Conservation (phyloP, 306 rosid genomes). For the Citrullus colocynthis region DNA sequence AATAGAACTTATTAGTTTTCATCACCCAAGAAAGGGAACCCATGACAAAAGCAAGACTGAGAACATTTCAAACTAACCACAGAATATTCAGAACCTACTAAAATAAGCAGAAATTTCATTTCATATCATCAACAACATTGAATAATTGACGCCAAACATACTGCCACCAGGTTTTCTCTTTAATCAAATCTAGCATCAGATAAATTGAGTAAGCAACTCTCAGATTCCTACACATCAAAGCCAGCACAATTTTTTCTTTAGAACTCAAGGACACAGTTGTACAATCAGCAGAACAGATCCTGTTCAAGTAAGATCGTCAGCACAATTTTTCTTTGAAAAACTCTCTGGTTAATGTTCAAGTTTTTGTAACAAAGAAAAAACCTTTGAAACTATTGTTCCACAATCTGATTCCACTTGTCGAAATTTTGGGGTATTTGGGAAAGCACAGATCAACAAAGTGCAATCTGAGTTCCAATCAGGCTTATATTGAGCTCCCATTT, state of each 20-base stretch:
- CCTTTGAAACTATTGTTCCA: slow-evolving; percentile 91
- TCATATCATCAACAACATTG: neutral
- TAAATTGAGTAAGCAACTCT: neutral
- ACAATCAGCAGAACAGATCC: too few relatives aligned
- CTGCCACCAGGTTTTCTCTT: neutral
- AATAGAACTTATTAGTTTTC: neutral
- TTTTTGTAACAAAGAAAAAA: slow-evolving; percentile 7
- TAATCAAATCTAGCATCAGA: neutral
- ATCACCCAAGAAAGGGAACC: neutral
- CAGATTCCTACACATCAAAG: neutral
- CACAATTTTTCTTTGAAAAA: neutral
- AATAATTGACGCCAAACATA: neutral
- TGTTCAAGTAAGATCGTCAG: neutral
- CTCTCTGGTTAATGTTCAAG: neutral
- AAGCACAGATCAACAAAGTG: slow-evolving; percentile 87
- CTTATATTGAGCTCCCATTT: slow-evolving; percentile 87
- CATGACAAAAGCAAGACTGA: neutral
- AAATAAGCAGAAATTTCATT: neutral
- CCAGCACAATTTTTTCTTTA: neutral
- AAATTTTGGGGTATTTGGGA: slow-evolving; percentile 82
- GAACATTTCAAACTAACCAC: neutral
- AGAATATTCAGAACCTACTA: neutral
- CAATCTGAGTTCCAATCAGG: slow-evolving; percentile 79
- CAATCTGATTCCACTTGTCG: slow-evolving; percentile 79
- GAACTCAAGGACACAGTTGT: too few relatives aligned